phyloP scores from a whole-genome alignment of 2,329 filamentous ascomycete species.

The Purpureocillium takamizusanense region DNA sequence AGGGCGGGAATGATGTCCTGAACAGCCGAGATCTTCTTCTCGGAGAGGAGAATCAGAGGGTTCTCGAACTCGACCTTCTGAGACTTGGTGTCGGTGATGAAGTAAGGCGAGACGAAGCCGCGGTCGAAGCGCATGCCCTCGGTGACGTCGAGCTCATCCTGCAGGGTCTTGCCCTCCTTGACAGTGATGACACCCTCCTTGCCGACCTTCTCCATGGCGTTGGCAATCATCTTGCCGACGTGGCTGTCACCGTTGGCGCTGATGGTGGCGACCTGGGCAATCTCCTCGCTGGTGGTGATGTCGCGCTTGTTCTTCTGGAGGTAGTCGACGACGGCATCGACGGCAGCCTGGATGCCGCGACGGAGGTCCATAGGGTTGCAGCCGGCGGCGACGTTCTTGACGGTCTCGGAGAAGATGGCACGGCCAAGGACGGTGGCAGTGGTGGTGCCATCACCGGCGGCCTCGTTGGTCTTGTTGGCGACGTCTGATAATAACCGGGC shows the following conservation, averaged over 20 bases:
- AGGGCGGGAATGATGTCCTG: constrained; percentile 98
- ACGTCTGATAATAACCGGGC: constrained; percentile 95
- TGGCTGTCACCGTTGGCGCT: constrained; percentile 94
- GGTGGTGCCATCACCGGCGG: constrained; percentile 96
- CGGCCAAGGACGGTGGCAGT: constrained; percentile 94
- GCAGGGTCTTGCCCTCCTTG: constrained; percentile 98
- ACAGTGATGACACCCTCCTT: constrained; percentile 99
- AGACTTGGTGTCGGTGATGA: constrained; percentile 98
- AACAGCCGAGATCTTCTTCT: constrained; percentile 99
- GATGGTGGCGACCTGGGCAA: constrained; percentile 97
- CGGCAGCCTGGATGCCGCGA: constrained; percentile 92
- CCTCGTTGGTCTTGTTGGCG: constrained; percentile 98
- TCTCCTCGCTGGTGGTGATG: constrained; percentile 94
- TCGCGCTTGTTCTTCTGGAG: constrained; percentile 94
- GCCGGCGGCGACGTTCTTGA: constrained; percentile 98
- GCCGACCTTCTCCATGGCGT: constrained; percentile 99
- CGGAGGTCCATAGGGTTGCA: constrained; percentile 99
- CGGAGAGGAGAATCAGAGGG: constrained; percentile 93
- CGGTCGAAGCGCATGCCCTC: constrained; percentile 99
- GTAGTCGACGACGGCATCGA: constrained; percentile 89
- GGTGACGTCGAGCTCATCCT: constrained; percentile 95
- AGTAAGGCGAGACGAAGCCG: constrained; percentile 97
- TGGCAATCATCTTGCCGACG: constrained; percentile 92
- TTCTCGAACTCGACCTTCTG: constrained; percentile 99
- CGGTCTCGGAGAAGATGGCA: constrained; percentile 98